Evolutionary conservation across 2,329 filamentous ascomycete species (phyloP).

Genomic region (Cadophora luteo-olivacea): DNA sequence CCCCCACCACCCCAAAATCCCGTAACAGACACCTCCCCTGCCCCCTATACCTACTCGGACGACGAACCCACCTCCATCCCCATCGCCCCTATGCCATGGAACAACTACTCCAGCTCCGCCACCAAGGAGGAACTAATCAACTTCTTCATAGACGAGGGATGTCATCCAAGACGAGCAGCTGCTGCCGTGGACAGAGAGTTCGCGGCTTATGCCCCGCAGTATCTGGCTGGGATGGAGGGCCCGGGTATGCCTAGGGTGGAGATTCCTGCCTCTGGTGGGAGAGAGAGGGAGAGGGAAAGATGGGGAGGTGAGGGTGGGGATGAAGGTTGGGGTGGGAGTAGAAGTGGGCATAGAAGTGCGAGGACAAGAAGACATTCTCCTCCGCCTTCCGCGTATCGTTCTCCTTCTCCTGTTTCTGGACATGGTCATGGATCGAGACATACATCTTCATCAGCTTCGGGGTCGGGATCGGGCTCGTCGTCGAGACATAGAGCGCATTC

Average conservation of each 20-base stretch:
- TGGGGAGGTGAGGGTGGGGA: neutral
- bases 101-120: neutral
- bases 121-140: slow-evolving; percentile 13
- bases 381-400: too few species aligned
- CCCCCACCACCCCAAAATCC: neutral
- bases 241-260: neutral
- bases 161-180: neutral
- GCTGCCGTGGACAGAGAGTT: slow-evolving; percentile 22
- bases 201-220: slow-evolving; percentile 14
- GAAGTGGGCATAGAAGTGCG: neutral
- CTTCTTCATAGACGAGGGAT: slow-evolving; percentile 5
- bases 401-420: neutral
- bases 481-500: neutral
- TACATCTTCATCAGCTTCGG: neutral
- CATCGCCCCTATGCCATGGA: slow-evolving; percentile 22
- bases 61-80: slow-evolving; percentile 26
- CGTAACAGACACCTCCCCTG: neutral
- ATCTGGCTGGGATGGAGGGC: neutral
- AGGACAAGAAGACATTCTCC: neutral
- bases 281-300: neutral
- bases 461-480: neutral
- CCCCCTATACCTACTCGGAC: slow-evolving; percentile 23
- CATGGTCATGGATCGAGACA: neutral
- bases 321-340: too few species aligned
- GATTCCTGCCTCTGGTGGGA: neutral